phyloP scores from a whole-genome alignment of 169 alveolate genomes.

The Babesia gibsoni region DNA sequence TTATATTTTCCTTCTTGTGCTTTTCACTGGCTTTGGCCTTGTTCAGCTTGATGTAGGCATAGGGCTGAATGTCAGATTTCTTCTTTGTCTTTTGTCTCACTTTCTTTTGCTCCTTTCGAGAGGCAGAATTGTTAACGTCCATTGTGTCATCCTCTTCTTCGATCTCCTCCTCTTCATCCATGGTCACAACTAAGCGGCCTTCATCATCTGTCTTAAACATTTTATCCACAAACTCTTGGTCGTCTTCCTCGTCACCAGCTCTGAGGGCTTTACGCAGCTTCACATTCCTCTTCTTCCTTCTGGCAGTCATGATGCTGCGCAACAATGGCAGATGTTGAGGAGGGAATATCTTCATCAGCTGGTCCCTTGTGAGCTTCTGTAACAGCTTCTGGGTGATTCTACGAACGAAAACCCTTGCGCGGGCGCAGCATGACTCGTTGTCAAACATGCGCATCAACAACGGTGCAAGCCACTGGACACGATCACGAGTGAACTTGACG shows the following conservation, averaged over 20 bases:
- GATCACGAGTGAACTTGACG: constrained; percentile 42
- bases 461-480: constrained; percentile 48
- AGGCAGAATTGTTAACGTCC: neutral
- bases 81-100: constrained; percentile 7
- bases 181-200: constrained; percentile 30
- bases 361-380: constrained; percentile 45
- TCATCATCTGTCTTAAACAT: constrained; percentile 52
- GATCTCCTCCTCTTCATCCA: constrained; percentile 8
- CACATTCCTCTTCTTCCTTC: constrained; percentile 11
- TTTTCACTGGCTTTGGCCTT: constrained; percentile 22
- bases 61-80: constrained; percentile 13
- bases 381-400: constrained; percentile 52
- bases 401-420: constrained; percentile 53
- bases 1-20: constrained; percentile 43
- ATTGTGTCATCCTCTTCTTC: constrained; percentile 7
- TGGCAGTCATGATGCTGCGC: constrained; percentile 30
- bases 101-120: neutral
- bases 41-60: constrained; percentile 53
- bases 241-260: constrained; percentile 29
- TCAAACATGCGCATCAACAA: constrained; percentile 51
- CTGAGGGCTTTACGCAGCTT: constrained; percentile 16
- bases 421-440: constrained; percentile 36
- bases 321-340: constrained; percentile 52
- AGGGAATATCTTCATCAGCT: constrained; percentile 48
- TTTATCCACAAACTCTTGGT: constrained; percentile 33